Conservation (phyloP, 1,139 yeast species). For the Pichia sp. region DNA sequence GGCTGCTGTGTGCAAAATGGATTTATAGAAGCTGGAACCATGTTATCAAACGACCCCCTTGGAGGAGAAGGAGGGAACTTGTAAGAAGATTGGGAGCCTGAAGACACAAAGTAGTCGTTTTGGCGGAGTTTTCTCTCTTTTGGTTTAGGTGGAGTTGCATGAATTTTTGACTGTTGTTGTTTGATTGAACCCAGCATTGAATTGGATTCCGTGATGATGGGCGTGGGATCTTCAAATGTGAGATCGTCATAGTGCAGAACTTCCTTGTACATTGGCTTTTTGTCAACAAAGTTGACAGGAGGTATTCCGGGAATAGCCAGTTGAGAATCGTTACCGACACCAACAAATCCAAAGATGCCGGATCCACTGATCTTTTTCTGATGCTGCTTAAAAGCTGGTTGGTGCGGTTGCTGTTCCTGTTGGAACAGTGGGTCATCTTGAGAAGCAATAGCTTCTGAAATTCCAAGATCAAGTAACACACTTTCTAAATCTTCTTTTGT, state of each 20-base stretch:
- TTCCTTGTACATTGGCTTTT: conserved; percentile 22
- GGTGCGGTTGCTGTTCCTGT: not conserved
- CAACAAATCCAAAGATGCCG: conserved; percentile 46
- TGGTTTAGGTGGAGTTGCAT: not conserved
- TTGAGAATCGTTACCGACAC: conserved; percentile 38
- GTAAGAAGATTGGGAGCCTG: conserved; percentile 7
- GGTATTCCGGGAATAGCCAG: conserved; percentile 37
- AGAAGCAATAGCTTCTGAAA: conserved; percentile 28
- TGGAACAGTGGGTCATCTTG: not conserved
- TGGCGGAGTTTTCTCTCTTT: conserved; percentile 2
- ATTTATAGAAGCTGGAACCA: not conserved
- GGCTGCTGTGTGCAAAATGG: conserved; percentile 1
- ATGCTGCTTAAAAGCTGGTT: conserved; percentile 14
- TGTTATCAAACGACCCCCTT: conserved; percentile 1
- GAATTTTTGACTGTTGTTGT: not conserved
- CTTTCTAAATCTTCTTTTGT: conserved; percentile 20
- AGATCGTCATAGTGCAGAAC: conserved; percentile 18
- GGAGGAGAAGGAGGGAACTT: conserved; percentile 12
- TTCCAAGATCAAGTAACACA: conserved; percentile 38
- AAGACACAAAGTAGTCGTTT: conserved; percentile 6
- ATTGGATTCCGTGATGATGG: not conserved
- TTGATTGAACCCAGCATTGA: not conserved
- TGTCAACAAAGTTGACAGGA: conserved; percentile 17
- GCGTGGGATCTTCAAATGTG: too few relatives aligned
- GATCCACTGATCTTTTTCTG: conserved; percentile 38